These are phyloP conservation scores for Ophiostoma sp. DNA, from an alignment of 2,329 filamentous ascomycete genomes.

Conservation along the genomic window DNA sequence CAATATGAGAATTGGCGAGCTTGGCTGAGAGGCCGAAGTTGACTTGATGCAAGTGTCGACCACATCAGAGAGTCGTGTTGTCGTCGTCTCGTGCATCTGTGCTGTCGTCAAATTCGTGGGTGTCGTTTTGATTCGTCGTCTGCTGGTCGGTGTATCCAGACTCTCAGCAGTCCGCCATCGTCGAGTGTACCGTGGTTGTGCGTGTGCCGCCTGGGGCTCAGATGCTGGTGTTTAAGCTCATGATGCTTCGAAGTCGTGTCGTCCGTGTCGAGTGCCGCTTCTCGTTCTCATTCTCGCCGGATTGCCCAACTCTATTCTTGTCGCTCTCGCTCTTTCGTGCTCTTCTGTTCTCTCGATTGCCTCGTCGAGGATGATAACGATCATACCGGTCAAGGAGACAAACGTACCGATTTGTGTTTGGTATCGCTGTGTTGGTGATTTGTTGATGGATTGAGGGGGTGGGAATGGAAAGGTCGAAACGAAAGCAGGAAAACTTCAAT, in stretches of 20 bases:
- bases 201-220: neutral
- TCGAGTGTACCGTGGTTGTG: neutral
- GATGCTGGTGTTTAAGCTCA: neutral
- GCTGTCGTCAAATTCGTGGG: neutral
- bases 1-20: neutral
- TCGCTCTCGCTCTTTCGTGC: neutral
- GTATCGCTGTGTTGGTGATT: constrained; percentile 40
- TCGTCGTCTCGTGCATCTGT: neutral
- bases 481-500: constrained; percentile 16
- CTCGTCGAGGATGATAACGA: neutral
- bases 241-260: neutral
- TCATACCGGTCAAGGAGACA: constrained; percentile 20
- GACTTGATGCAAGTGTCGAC: neutral
- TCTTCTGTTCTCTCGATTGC: constrained; percentile 6
- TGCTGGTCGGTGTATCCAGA: neutral
- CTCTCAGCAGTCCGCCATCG: neutral
- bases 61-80: neutral
- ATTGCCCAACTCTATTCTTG: neutral
- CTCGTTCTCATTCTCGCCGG: neutral
- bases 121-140: neutral
- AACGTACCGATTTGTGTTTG: constrained; percentile 49
- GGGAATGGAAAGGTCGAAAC: constrained; percentile 21
- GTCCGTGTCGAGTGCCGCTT: neutral
- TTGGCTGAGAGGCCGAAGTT: neutral
- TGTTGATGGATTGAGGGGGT: constrained; percentile 24